phyloP scores from a whole-genome alignment of 768 basidiomycete genomes.

The Tulasnella sp. region DNA sequence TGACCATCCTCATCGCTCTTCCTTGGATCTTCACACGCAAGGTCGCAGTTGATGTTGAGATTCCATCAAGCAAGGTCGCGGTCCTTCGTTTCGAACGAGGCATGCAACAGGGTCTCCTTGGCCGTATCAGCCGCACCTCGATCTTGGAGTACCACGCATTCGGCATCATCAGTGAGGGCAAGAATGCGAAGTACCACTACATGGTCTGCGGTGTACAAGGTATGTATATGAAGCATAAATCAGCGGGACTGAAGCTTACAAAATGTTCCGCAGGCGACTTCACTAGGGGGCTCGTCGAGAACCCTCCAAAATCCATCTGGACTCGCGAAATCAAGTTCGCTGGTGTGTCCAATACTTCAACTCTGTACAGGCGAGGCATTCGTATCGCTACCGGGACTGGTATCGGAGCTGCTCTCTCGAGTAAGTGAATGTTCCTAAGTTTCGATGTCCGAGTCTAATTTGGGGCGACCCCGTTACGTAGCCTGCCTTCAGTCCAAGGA shows the following conservation, averaged over 20 bases:
- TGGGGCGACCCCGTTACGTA: not conserved
- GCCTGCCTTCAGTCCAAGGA: constrained; percentile 61
- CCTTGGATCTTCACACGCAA: constrained; percentile 69
- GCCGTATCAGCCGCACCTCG: constrained; percentile 57
- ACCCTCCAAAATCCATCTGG: constrained; percentile 63
- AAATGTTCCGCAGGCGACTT: constrained; percentile 42
- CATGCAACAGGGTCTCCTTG: constrained; percentile 73
- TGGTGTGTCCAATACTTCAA: constrained; percentile 70
- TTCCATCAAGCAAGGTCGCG: constrained; percentile 69
- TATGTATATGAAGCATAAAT: not conserved
- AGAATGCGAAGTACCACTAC: constrained; percentile 64
- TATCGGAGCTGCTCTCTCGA: constrained; percentile 67
- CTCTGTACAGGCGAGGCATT: constrained; percentile 67
- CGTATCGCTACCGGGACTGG: constrained; percentile 76
- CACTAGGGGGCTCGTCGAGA: constrained; percentile 54
- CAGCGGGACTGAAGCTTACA: not conserved
- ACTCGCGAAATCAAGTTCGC: constrained; percentile 75
- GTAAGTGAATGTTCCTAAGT: not conserved
- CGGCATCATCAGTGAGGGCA: constrained; percentile 65
- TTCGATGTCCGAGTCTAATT: not conserved
- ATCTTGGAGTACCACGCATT: constrained; percentile 79
- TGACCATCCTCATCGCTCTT: constrained; percentile 58
- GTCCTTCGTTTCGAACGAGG: constrained; percentile 69
- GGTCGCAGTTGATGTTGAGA: constrained; percentile 61
- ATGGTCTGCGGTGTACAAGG: constrained; percentile 67